Evolutionary conservation across 1,284 basidiomycete species (phyloP).

Genomic region (Ganoderma sinense): DNA sequence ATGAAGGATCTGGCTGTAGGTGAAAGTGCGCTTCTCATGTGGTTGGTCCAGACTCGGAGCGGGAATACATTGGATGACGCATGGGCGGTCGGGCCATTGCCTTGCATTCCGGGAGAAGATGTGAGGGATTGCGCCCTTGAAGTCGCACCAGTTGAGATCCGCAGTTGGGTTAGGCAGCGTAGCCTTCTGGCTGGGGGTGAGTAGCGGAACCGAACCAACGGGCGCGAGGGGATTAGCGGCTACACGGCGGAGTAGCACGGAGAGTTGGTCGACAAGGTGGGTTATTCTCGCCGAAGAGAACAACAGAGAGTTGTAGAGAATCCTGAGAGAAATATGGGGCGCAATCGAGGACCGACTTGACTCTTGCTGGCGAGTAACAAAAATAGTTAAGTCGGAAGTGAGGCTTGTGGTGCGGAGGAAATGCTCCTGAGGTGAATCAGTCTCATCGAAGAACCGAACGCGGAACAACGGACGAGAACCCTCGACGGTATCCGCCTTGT

Average conservation of each 20-base stretch:
- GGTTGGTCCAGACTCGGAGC: conserved; percentile 47
- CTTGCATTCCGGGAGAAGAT: conserved; percentile 89
- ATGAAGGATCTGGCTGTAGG: conserved; percentile 84
- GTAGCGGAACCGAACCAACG: conserved; percentile 82
- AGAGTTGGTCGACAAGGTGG: conserved; percentile 88
- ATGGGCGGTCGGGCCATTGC: conserved; percentile 79
- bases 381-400: conserved; percentile 92
- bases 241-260: conserved; percentile 81
- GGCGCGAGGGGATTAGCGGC: conserved; percentile 65
- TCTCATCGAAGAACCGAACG: conserved; percentile 96
- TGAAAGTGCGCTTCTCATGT: conserved; percentile 71
- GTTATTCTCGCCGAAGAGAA: conserved; percentile 86
- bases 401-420: conserved; percentile 84
- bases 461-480: conserved; percentile 80
- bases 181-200: conserved; percentile 76
- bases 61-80: conserved; percentile 84
- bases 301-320: conserved; percentile 95
- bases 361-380: conserved; percentile 72
- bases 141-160: conserved; percentile 97
- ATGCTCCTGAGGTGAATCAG: conserved; percentile 74
- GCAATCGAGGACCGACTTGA: conserved; percentile 77
- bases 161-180: conserved; percentile 87
- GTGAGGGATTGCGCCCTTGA: conserved; percentile 95
- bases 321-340: conserved; percentile 83
- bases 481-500: conserved; percentile 63